phyloP scores from a whole-genome alignment of 2,329 filamentous ascomycete genomes.

The Gliomastix tumulicola region DNA sequence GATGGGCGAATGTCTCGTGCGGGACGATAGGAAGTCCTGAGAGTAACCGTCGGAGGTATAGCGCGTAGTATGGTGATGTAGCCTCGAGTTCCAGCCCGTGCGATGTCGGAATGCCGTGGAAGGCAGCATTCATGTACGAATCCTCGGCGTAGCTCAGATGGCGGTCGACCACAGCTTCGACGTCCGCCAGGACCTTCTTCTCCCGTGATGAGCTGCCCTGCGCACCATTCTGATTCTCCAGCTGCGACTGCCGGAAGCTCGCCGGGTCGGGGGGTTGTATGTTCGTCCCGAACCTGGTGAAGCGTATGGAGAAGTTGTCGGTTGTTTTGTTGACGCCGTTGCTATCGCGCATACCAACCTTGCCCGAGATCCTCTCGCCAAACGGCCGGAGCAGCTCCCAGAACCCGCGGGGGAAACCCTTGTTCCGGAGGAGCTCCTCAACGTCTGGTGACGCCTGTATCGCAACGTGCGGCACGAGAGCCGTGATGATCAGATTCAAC shows the following conservation, averaged over 20 bases:
- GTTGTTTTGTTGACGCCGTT: constrained; percentile 74
- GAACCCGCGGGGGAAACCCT: constrained; percentile 77
- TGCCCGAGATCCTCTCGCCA: constrained; percentile 80
- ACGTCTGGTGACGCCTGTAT: constrained; percentile 84
- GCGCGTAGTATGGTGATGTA: constrained; percentile 65
- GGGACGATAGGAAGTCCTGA: constrained; percentile 72
- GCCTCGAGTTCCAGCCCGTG: constrained; percentile 37
- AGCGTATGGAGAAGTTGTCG: constrained; percentile 87
- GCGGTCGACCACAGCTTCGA: constrained; percentile 74
- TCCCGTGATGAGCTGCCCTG: constrained; percentile 20
- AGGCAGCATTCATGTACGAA: constrained; percentile 30
- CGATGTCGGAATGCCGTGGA: constrained; percentile 28
- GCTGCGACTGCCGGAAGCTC: constrained; percentile 2
- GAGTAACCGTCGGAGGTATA: constrained; percentile 78
- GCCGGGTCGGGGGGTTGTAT: constrained; percentile 41
- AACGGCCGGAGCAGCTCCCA: constrained; percentile 85
- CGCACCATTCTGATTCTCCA: constrained; percentile 18
- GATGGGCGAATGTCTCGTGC: constrained; percentile 91
- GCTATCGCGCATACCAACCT: constrained; percentile 86
- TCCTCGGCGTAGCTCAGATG: constrained; percentile 73
- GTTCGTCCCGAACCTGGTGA: constrained; percentile 62
- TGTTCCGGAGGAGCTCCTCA: constrained; percentile 69
- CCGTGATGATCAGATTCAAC: constrained; percentile 64
- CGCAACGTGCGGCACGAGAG: constrained; percentile 84
- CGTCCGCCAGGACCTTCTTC: constrained; percentile 44